Evolutionary conservation across 768 basidiomycete genomes (phyloP).

Genomic region (Porphyrellus cyaneotinctus): DNA sequence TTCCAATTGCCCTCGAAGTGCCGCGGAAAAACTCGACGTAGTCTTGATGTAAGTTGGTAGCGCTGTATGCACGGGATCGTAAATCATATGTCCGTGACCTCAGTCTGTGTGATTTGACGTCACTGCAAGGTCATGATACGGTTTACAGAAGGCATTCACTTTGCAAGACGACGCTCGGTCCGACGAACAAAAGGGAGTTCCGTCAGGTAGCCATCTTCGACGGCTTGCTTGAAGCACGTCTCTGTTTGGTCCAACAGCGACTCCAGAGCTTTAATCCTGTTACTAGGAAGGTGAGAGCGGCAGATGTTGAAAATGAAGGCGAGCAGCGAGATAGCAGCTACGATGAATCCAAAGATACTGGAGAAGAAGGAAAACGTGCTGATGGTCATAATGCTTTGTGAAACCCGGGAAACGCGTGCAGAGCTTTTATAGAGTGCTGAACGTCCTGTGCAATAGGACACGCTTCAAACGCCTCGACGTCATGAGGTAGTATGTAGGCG

Average conservation of each 20-base stretch:
- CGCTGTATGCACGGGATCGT: neutral
- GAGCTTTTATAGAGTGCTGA: neutral
- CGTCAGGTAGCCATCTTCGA: constrained; percentile 4
- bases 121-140: too few species aligned
- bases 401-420: too few species aligned
- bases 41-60: neutral
- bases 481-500: too few species aligned
- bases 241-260: constrained; percentile 2
- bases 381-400: neutral
- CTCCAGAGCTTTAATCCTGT: constrained; percentile 5
- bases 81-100: neutral
- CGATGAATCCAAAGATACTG: neutral
- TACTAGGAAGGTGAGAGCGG: constrained; percentile 6
- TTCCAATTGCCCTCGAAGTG: neutral
- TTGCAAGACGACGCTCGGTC: neutral
- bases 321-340: neutral
- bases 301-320: neutral
- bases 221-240: neutral
- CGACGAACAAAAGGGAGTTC: neutral
- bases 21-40: neutral
- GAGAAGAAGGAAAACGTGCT: constrained; percentile 2
- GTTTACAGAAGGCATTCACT: neutral
- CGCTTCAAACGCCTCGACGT: neutral
- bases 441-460: neutral
- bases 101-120: neutral